Evolutionary conservation across 306 rosid genomes (phyloP), one percentile per base, ranked within the genome.

Genomic region (Senna tora): DNA sequence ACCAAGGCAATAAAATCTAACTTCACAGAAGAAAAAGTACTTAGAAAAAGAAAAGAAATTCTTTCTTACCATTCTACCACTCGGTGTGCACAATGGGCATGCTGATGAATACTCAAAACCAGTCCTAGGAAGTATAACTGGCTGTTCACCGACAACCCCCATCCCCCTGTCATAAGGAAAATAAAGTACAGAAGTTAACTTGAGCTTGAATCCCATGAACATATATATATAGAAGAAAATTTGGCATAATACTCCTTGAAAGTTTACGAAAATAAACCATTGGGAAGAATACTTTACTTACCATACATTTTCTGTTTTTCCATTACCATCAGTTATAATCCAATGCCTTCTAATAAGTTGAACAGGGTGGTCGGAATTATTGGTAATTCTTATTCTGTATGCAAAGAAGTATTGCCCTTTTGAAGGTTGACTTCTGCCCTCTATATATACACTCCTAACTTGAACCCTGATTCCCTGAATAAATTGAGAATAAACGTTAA

Each of bases 291-390:
- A 74, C 62, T 30, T 21, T 63, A 72, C 90, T 79, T 25, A 88
- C 98, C 96, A 86, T 39, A 88, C 68, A 81, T 84, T 89, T 84
- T 92, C 96, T 38, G 81, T 78, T 80, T 85, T 86, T 25, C 89
- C 92, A 76, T 89, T 83, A 49, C 86, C 89, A 86, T 92, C 92
- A 41, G 89, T 81, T 66, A 86, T 63, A 77, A 89, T 86, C 96
- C 98, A 92, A 73, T 92, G 98, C 71, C 92, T 89, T 87, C 92
- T 83, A 38, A 92, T 86, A 76, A 90, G 96, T 65, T 92, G 98
- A 72, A 87, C 84, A 13, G 95, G 75, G 41, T 84, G 84, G 12
- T 80, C 83, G 15, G 94, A 87, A 66, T 83, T 88, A 80, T 92
- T 89, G 77, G 92, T 87, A 30, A 92, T 80, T 78, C 81, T 80